These are phyloP conservation scores for Boletus rubroflammeus DNA, from an alignment of 768 basidiomycete genomes.

Conservation along the genomic window DNA sequence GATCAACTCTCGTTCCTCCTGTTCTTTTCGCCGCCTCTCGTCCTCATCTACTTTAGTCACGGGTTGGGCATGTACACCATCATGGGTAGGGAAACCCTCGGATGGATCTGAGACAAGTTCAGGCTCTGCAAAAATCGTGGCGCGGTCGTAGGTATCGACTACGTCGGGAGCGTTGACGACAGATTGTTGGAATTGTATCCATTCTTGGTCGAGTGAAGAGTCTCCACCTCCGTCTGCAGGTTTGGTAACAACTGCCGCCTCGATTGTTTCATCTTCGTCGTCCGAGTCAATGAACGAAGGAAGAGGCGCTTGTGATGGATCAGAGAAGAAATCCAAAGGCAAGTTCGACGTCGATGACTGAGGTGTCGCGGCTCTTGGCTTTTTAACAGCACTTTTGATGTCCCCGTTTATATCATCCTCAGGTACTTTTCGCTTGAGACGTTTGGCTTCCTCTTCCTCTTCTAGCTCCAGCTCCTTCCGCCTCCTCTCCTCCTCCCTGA, in stretches of 20 bases:
- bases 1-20: conserved; percentile 76
- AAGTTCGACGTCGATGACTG: conserved; percentile 33
- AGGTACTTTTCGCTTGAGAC: conserved; percentile 33
- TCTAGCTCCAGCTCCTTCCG: conserved; percentile 34
- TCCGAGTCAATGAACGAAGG: conserved; percentile 37
- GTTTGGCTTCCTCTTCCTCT: conserved; percentile 34
- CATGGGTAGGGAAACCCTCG: conserved; percentile 47
- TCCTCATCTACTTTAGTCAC: conserved; percentile 29
- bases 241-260: background rate
- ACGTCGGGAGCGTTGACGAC: conserved; percentile 45
- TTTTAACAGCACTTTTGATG: conserved; percentile 25
- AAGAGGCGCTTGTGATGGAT: conserved; percentile 52
- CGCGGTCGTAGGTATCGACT: conserved; percentile 57
- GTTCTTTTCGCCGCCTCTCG: conserved; percentile 48
- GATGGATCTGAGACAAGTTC: conserved; percentile 45
- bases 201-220: conserved; percentile 61
- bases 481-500: conserved; percentile 52
- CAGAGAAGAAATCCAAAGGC: conserved; percentile 80
- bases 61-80: conserved; percentile 20
- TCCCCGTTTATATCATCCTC: conserved; percentile 28
- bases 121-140: conserved; percentile 71
- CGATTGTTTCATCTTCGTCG: conserved; percentile 37
- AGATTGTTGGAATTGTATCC: conserved; percentile 66
- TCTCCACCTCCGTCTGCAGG: conserved; percentile 3
- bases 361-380: conserved; percentile 24